Evolutionary conservation across 106 monocot genomes (phyloP).

Genomic region (Hemerocallis citrina): DNA sequence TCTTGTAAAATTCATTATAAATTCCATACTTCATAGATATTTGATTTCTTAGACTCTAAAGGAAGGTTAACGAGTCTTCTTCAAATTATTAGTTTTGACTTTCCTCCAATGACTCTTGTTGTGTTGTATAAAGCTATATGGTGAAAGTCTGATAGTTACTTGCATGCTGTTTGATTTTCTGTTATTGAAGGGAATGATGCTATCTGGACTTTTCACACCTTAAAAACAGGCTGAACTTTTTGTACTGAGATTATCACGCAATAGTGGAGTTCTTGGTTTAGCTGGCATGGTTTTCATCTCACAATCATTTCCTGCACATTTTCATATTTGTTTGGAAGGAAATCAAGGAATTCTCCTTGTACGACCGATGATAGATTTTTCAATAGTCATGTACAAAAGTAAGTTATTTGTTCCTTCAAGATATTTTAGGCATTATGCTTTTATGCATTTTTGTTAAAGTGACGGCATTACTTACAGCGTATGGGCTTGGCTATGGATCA

Average conservation of each 20-base stretch:
- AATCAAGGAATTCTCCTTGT: slow-evolving; percentile 59
- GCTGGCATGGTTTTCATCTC: slow-evolving; percentile 95
- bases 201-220: neutral
- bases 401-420: slow-evolving; percentile 14
- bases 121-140: neutral
- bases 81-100: no score
- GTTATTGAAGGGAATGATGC: neutral
- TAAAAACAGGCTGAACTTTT: slow-evolving; percentile 82
- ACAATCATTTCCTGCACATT: slow-evolving; percentile 51
- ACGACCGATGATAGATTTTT: slow-evolving; percentile 83
- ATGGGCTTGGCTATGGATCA: neutral
- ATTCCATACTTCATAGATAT: no score
- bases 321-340: slow-evolving; percentile 7
- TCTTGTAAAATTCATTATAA: no score
- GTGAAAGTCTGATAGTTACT: neutral
- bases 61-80: no score
- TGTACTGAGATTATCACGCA: slow-evolving; percentile 85
- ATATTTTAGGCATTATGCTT: neutral
- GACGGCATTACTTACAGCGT: neutral
- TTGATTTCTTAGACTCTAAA: no score
- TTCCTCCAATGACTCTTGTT: no score
- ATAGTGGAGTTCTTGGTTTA: slow-evolving; percentile 92
- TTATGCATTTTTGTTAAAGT: neutral
- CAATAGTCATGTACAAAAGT: slow-evolving; percentile 87
- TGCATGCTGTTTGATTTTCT: neutral